phyloP scores from a whole-genome alignment of 257 asterid species.

The Gynochthodes officinalis region DNA sequence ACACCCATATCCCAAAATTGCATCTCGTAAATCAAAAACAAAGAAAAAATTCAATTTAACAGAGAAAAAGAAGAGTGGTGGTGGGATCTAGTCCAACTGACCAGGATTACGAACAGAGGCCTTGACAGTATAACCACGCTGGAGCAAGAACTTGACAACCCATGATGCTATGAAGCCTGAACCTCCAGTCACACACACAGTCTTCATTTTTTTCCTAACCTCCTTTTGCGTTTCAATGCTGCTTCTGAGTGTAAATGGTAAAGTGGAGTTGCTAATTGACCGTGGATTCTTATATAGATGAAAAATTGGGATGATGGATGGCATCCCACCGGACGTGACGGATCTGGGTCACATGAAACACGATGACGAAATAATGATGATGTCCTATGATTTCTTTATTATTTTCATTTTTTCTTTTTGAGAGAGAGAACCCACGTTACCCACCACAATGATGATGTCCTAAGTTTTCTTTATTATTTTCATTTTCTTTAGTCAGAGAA shows the following conservation, averaged over 20 bases:
- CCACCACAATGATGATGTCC: too few species aligned
- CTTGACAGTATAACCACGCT: constrained; percentile 57
- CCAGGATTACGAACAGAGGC: constrained; percentile 52
- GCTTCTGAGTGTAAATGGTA: background rate
- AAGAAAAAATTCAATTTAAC: background rate
- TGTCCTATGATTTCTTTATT: background rate
- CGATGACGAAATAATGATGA: background rate
- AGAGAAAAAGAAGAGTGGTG: background rate
- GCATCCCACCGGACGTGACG: background rate
- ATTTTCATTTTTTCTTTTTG: too few species aligned
- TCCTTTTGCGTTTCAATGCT: background rate
- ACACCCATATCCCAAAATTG: constrained; percentile 5
- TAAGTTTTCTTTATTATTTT: too few species aligned
- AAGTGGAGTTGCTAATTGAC: background rate
- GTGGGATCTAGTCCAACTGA: background rate
- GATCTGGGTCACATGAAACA: background rate
- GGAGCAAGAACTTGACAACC: constrained; percentile 55
- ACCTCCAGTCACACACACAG: constrained; percentile 63
- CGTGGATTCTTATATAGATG: background rate
- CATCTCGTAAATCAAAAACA: background rate
- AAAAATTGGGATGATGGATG: background rate
- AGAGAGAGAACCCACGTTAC: too few species aligned
- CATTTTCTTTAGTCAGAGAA: too few species aligned
- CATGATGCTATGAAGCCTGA: constrained; percentile 71
- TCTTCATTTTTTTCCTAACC: constrained; percentile 17